Evolutionary conservation across 2,329 filamentous ascomycete species (phyloP).

Genomic region (Diplodia sapinea): DNA sequence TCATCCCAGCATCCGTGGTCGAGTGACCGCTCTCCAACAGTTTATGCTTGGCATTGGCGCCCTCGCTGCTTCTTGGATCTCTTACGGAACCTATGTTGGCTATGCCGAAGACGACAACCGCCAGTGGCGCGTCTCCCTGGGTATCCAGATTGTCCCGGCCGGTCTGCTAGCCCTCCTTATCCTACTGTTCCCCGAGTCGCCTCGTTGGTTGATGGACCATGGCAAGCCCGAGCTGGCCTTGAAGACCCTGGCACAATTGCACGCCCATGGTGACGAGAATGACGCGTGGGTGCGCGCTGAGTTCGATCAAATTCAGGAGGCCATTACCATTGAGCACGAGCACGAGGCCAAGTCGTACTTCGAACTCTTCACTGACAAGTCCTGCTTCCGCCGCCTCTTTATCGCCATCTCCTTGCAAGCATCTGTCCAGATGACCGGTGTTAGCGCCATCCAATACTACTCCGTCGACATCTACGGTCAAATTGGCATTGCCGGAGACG

Average conservation of each 20-base stretch:
- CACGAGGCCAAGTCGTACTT: conserved; percentile 71
- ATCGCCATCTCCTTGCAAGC: conserved; percentile 73
- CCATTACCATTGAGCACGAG: conserved; percentile 69
- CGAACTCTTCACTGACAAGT: conserved; percentile 70
- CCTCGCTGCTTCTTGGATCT: conserved; percentile 74
- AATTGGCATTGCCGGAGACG: conserved; percentile 69
- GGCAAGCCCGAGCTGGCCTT: conserved; percentile 69
- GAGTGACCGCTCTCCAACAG: conserved; percentile 77
- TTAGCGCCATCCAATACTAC: conserved; percentile 71
- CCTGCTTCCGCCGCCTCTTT: conserved; percentile 74
- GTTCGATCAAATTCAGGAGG: conserved; percentile 72
- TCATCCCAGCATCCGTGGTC: conserved; percentile 77
- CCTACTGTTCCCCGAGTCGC: conserved; percentile 71
- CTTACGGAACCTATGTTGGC: conserved; percentile 65
- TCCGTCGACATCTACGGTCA: conserved; percentile 69
- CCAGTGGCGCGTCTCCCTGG: conserved; percentile 69
- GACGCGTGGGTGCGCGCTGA: conserved; percentile 76
- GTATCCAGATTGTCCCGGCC: conserved; percentile 74
- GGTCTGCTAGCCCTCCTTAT: conserved; percentile 69
- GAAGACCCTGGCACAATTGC: conserved; percentile 69
- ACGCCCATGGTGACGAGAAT: conserved; percentile 68
- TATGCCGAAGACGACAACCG: conserved; percentile 55
- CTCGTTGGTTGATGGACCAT: conserved; percentile 76
- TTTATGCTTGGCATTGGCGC: conserved; percentile 82
- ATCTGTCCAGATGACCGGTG: conserved; percentile 76